Evolutionary conservation across 352 stramenopile species (phyloP).

Genomic region (Pythium volutum): DNA sequence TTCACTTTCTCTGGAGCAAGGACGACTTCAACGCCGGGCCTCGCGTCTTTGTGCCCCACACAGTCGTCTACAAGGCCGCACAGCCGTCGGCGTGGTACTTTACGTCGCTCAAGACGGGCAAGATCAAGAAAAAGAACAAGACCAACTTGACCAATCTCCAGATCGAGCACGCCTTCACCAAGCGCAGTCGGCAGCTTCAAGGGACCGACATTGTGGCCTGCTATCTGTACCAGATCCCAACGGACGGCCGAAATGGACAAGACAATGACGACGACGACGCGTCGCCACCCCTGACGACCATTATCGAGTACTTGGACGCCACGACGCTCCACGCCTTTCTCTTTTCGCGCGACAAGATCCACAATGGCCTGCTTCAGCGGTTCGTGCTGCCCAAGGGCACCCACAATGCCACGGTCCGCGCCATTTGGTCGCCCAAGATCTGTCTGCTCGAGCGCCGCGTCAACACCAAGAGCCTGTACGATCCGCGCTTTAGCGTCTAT

Average conservation of each 20-base stretch:
- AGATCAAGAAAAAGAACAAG: conserved; percentile 92
- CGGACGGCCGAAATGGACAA: too few species aligned
- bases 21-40: conserved; percentile 89
- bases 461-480: conserved; percentile 89
- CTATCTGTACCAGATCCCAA: conserved; percentile 70
- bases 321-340: conserved; percentile 90
- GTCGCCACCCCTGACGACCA: conserved; percentile 26
- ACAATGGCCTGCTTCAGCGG: conserved; percentile 92
- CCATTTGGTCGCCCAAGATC: conserved; percentile 95
- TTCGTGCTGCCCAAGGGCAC: conserved; percentile 94
- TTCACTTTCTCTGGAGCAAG: conserved; percentile 89
- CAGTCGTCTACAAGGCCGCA: conserved; percentile 91
- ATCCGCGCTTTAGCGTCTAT: conserved; percentile 91
- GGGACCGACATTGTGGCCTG: conserved; percentile 88
- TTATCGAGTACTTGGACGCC: conserved; percentile 93
- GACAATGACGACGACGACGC: conserved; percentile 1
- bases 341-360: conserved; percentile 87
- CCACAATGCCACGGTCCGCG: conserved; percentile 86
- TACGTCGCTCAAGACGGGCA: conserved; percentile 73
- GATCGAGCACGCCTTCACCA: conserved; percentile 94
- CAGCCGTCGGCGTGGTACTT: conserved; percentile 96
- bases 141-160: conserved; percentile 88
- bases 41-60: conserved; percentile 91
- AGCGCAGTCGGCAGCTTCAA: conserved; percentile 43
- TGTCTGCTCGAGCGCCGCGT: conserved; percentile 91